A percentile compares a stretch with the other conserved stretches of the same genome.
Conservation (phyloP, 116 monocot genomes). For the Cymodocea nodosa region DNA sequence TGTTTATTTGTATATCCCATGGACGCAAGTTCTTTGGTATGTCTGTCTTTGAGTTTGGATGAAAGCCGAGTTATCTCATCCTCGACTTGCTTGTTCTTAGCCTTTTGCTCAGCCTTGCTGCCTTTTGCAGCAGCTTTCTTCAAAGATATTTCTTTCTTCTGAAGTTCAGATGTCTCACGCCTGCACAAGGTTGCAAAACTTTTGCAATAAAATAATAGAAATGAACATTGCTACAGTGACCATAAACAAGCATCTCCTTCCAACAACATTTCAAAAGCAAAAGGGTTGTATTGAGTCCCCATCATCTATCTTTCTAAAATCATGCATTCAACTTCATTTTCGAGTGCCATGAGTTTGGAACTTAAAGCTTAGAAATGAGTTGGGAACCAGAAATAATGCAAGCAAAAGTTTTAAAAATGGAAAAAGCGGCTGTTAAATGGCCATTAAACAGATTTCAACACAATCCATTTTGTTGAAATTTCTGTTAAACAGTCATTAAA, state of each 20-base stretch:
- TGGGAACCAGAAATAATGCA: too few relatives aligned
- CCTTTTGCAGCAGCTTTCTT: constrained; percentile 95
- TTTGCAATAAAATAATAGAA: neutral
- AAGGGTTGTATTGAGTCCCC: neutral
- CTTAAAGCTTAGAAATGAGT: too few relatives aligned
- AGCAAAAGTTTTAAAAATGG: too few relatives aligned
- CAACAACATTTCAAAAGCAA: neutral
- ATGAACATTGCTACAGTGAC: too few relatives aligned
- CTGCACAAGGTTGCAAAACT: constrained; percentile 20
- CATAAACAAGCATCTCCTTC: neutral
- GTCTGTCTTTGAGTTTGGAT: constrained; percentile 52
- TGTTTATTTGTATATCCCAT: constrained; percentile 36
- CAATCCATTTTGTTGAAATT: too few relatives aligned
- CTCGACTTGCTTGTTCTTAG: constrained; percentile 95
- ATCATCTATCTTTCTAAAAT: neutral
- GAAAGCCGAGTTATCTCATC: constrained; percentile 61
- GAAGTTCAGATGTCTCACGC: constrained; percentile 53
- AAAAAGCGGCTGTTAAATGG: too few relatives aligned
- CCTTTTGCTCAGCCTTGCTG: constrained; percentile 98
- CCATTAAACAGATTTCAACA: too few relatives aligned
- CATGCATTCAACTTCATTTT: neutral
- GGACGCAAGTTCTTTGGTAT: constrained; percentile 63
- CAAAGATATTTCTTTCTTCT: constrained; percentile 59
- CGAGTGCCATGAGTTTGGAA: too few relatives aligned
- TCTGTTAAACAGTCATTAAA: too few relatives aligned